Conservation (phyloP, 1,284 basidiomycete genomes). For the Ganoderma boninense region DNA sequence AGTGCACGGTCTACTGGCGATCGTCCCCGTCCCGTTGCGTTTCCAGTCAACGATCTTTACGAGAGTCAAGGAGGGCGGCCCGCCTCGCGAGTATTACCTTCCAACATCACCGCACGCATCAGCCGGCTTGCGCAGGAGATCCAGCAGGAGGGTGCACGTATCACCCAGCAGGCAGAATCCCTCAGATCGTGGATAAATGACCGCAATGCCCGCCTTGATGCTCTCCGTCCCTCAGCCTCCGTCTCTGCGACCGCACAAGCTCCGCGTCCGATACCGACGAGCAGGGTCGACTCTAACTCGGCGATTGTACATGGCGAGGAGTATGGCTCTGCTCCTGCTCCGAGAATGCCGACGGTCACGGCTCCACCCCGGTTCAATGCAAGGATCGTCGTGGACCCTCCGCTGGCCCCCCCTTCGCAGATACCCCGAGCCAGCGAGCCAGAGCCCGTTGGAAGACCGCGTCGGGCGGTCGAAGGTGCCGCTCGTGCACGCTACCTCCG, state of each 20-base stretch:
- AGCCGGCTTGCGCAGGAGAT: conserved; percentile 28
- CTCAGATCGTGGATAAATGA: conserved; percentile 30
- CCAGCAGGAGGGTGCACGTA: conserved; percentile 29
- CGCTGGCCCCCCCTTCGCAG: background rate
- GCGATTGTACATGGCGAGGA: background rate
- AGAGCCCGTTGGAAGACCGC: background rate
- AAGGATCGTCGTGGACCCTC: background rate
- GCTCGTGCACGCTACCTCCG: conserved; percentile 18
- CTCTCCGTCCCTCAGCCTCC: conserved; percentile 1
- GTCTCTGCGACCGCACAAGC: background rate
- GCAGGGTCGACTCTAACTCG: background rate
- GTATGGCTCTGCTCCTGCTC: background rate
- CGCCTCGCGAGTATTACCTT: conserved; percentile 13
- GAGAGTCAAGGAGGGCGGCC: background rate
- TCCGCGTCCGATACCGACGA: background rate
- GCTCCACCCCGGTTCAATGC: background rate
- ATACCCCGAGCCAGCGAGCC: conserved; percentile 6
- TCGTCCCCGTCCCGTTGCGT: background rate
- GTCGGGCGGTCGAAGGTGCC: conserved; percentile 5
- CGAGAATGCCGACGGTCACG: background rate
- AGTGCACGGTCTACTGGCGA: background rate
- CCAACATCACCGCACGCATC: conserved; percentile 26
- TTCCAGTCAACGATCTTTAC: background rate
- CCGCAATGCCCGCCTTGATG: conserved; percentile 23
- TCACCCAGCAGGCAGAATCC: conserved; percentile 32